Conservation (phyloP, 1,284 basidiomycete genomes). For the Fomitopsis palustris region DNA sequence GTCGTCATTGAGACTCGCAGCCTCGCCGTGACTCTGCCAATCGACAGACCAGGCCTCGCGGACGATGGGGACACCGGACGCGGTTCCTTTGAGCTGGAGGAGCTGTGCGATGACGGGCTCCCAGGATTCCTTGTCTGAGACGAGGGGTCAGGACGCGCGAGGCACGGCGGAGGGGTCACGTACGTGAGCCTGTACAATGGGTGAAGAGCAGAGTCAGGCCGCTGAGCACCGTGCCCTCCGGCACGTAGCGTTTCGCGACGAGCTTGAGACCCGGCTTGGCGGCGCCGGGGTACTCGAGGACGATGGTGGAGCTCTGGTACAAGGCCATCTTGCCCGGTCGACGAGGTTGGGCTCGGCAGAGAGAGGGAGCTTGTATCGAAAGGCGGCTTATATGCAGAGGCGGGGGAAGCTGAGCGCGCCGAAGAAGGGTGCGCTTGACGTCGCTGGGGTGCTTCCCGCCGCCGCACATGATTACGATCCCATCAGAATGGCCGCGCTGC, state of each 20-base stretch:
- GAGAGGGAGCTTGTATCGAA: neutral
- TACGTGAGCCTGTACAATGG: constrained; percentile 7
- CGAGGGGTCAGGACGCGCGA: neutral
- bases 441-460: neutral
- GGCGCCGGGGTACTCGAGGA: neutral
- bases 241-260: constrained; percentile 6
- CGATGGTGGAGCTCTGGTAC: neutral
- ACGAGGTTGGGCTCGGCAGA: neutral
- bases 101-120: constrained; percentile 22
- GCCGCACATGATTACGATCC: neutral
- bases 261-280: constrained; percentile 5
- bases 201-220: constrained; percentile 6
- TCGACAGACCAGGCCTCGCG: constrained; percentile 30
- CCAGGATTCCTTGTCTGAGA: constrained; percentile 26
- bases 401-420: neutral
- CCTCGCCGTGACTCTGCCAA: constrained; percentile 27
- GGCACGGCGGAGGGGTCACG: neutral
- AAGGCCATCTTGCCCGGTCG: neutral
- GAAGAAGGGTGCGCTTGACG: neutral
- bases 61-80: constrained; percentile 9
- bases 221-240: neutral
- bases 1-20: constrained; percentile 19
- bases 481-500: neutral
- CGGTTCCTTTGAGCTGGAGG: constrained; percentile 10
- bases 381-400: neutral